phyloP scores from a whole-genome alignment of 371 early-diverging fungal species.

The Mucor saturninus region DNA sequence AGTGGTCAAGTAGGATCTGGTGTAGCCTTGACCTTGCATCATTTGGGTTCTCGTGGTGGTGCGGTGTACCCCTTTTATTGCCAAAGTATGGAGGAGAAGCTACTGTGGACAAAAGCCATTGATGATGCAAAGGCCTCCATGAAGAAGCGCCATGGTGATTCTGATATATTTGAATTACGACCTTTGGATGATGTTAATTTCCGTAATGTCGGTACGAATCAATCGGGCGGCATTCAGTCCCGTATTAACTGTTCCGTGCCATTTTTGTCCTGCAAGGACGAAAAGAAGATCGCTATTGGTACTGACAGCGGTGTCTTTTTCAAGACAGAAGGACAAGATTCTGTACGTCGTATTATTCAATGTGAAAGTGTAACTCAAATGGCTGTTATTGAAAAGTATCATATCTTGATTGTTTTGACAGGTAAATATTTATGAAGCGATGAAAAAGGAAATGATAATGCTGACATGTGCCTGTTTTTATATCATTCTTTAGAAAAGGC shows the following conservation, averaged over 20 bases:
- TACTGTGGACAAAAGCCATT: slow-evolving; percentile 85
- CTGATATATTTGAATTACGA: slow-evolving; percentile 70
- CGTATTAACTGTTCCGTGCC: slow-evolving; percentile 77
- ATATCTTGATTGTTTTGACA: slow-evolving; percentile 52
- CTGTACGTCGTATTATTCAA: slow-evolving; percentile 40
- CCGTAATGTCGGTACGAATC: slow-evolving; percentile 31
- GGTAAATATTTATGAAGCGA: not conserved
- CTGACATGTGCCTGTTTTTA: not conserved
- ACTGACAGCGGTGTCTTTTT: slow-evolving; percentile 85
- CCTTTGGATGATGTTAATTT: slow-evolving; percentile 51
- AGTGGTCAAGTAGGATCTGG: not conserved
- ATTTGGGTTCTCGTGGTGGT: slow-evolving; percentile 47
- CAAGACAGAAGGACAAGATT: slow-evolving; percentile 36
- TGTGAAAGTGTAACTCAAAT: slow-evolving; percentile 51
- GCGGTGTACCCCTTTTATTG: slow-evolving; percentile 46
- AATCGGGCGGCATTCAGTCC: slow-evolving; percentile 33
- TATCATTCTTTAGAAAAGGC: slow-evolving; percentile 39
- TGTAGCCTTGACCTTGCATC: slow-evolving; percentile 37
- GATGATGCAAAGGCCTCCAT: slow-evolving; percentile 71
- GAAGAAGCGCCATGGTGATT: slow-evolving; percentile 49
- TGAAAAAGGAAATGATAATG: not conserved
- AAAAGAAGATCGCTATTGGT: slow-evolving; percentile 76
- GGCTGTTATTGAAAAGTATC: slow-evolving; percentile 52
- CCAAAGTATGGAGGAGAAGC: slow-evolving; percentile 75
- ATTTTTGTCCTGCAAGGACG: slow-evolving; percentile 43